These are phyloP conservation scores for Debaryomycetaceae sp. DNA, from an alignment of 1,139 yeast genomes.

Conservation along the genomic window DNA sequence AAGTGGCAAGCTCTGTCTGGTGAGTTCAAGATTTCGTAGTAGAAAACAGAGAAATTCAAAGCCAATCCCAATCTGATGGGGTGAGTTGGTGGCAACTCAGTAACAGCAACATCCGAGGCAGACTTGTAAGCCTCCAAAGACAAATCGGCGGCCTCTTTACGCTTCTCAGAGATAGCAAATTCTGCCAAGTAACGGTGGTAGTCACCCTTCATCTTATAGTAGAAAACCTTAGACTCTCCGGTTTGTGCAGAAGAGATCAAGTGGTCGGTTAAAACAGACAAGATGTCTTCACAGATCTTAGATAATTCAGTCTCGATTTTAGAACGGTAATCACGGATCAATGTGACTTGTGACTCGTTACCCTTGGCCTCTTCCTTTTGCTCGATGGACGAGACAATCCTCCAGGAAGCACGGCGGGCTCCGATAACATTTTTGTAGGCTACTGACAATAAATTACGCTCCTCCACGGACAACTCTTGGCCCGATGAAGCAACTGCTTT, in stretches of 20 bases:
- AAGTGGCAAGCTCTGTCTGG: conserved; percentile 98
- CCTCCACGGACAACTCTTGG: conserved; percentile 94
- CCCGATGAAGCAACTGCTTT: conserved; percentile 96
- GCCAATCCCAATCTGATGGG: conserved; percentile 98
- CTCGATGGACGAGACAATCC: conserved; percentile 95
- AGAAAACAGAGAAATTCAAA: conserved; percentile 94
- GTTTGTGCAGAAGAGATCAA: conserved; percentile 92
- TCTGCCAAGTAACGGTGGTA: conserved; percentile 99
- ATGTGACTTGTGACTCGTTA: conserved; percentile 79
- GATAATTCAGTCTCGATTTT: conserved; percentile 93
- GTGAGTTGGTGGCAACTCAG: conserved; percentile 97
- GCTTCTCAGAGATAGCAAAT: conserved; percentile 86
- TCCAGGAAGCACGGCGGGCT: conserved; percentile 99
- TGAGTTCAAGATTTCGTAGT: conserved; percentile 95
- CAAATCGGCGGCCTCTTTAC: conserved; percentile 88
- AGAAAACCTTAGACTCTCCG: conserved; percentile 97
- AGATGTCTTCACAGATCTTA: conserved; percentile 90
- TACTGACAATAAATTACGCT: conserved; percentile 93
- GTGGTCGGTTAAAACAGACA: conserved; percentile 81
- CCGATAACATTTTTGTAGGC: conserved; percentile 99
- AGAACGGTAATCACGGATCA: conserved; percentile 91
- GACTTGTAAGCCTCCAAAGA: conserved; percentile 93
- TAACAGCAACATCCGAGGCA: conserved; percentile 95
- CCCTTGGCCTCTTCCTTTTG: conserved; percentile 98
- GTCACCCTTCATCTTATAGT: conserved; percentile 99